Conservation (phyloP, 192 early-diverging fungal genomes). For the Diversispora epigaea region DNA sequence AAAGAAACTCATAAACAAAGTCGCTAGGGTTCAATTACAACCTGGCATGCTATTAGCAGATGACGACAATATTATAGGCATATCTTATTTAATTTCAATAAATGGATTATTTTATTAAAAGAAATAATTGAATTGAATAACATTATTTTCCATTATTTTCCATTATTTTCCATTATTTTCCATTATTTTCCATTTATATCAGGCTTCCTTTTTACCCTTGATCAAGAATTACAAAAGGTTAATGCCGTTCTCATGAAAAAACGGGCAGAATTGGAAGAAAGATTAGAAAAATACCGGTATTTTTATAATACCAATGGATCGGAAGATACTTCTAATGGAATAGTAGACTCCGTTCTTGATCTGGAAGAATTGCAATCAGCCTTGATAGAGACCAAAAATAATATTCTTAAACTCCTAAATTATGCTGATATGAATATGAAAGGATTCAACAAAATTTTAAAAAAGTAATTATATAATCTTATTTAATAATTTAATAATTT, state of each 20-base stretch:
- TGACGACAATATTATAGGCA: constrained; percentile 46
- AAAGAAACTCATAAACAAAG: constrained; percentile 79
- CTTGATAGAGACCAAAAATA: constrained; percentile 46
- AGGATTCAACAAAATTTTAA: constrained; percentile 56
- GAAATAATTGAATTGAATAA: neutral
- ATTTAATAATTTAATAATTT: neutral
- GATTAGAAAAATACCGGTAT: constrained; percentile 58
- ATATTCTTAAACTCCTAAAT: constrained; percentile 49
- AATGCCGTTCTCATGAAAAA: constrained; percentile 80
- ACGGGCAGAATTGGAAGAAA: constrained; percentile 68
- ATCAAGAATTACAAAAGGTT: constrained; percentile 84
- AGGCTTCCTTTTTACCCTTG: constrained; percentile 78
- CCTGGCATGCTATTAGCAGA: constrained; percentile 25
- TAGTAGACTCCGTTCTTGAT: constrained; percentile 26
- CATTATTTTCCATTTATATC: constrained; percentile 38
- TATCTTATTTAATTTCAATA: neutral
- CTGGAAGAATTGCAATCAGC: constrained; percentile 47
- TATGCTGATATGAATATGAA: constrained; percentile 55
- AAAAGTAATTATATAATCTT: constrained; percentile 50
- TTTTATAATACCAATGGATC: neutral
- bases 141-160: constrained; percentile 28
- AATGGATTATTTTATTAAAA: constrained; percentile 2
- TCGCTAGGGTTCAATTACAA: constrained; percentile 36
- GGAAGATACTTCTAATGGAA: neutral
- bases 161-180: neutral